Evolutionary conservation across 106 monocot genomes (phyloP).

Genomic region (Amphibolis antarctica): DNA sequence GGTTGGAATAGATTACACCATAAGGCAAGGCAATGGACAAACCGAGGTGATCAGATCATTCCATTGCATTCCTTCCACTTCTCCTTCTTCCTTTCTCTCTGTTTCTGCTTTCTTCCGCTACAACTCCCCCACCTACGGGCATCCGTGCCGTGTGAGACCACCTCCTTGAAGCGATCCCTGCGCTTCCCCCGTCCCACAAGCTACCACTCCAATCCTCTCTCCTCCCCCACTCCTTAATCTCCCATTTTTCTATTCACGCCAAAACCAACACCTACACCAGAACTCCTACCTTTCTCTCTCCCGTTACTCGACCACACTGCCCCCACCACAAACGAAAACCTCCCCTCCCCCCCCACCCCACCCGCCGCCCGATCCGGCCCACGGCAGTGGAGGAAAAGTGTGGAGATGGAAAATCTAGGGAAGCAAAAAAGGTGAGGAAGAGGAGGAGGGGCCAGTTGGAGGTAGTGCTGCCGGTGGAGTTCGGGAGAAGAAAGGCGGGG

Average conservation of each 20-base stretch:
- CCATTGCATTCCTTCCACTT: too few species aligned
- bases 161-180: background rate
- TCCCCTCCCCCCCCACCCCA: background rate
- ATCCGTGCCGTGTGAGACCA: background rate
- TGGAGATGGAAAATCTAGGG: too few species aligned
- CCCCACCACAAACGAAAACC: background rate
- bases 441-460: too few species aligned
- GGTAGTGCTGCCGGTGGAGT: too few species aligned
- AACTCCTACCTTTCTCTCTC: background rate
- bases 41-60: background rate
- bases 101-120: too few species aligned
- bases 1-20: conserved; percentile 4
- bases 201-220: background rate
- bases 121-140: background rate
- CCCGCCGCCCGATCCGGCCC: background rate
- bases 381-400: too few species aligned
- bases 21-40: conserved; percentile 1
- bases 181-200: conserved; percentile 8
- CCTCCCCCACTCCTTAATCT: background rate
- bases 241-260: background rate
- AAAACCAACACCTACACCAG: background rate
- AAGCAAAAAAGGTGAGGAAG: too few species aligned
- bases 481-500: too few species aligned
- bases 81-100: too few species aligned
- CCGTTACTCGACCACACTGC: conserved; percentile 1